Evolutionary conservation across 345 rosid species (phyloP), one percentile per base, ranked within the genome.

Genomic region (Gynandropsis gynandra): DNA sequence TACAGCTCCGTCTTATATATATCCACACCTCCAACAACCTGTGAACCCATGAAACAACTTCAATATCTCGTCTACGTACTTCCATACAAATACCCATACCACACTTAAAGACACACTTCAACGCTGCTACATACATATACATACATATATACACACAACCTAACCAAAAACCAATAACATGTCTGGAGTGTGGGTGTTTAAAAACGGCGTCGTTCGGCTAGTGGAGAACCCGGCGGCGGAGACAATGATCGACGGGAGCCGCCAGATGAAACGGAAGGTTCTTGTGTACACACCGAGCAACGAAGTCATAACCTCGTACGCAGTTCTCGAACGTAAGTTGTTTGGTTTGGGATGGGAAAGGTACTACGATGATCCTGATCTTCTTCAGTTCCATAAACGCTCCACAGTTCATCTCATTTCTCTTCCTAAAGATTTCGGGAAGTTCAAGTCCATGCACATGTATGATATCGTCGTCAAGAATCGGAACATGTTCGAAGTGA

Each of bases 141-240:
- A n/a, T n/a, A 24, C 29, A 24, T 5, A 24, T 5, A 24, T 5
- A 24, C 29, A 24, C 29, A 24, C 2, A 24, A 24, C 5, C 29
- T 24, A 24, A 5, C 29, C 4, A 38, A 47, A 47, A 15, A 19
- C 10, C n/a, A 31, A 42, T 17, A 51, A 53, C 46, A 87, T 87
- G 96, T 75, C 94, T 0, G 96, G 94, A 4, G 87, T 84, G 38
- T 87, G 96, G 96, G 69, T 78, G 40, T 81, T 87, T 74, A 73
- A 69, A 61, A 72, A 84, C 59, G 92, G 92, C 0, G 80, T 80
- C n/a, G 63, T 80, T 36, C 78, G 87, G 35, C 69, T 75, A 9
- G 88, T 72, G 40, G 83, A 75, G 72, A 77, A 83, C 54, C 86
- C 82, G 0, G 79, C 69, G 17, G 74, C 66, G 0, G 95, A 78